Evolutionary conservation across 106 monocot genomes (phyloP).

Genomic region (Chionographis japonica): DNA sequence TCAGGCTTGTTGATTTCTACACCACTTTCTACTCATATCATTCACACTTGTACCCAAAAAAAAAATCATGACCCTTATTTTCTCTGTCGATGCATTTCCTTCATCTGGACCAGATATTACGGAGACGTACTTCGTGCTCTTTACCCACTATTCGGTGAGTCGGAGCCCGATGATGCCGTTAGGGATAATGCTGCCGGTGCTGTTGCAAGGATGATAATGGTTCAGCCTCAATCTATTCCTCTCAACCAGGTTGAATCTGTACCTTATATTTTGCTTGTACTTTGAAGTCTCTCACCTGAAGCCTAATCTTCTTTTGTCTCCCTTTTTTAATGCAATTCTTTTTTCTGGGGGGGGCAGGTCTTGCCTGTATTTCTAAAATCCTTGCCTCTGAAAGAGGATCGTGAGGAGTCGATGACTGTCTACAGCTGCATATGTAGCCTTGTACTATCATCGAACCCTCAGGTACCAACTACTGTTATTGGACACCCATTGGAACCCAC

Average conservation of each 20-base stretch:
- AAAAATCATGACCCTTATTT: background rate
- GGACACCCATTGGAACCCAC: background rate
- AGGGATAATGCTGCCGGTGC: constrained; percentile 98
- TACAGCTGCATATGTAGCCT: constrained; percentile 77
- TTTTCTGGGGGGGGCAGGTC: constrained; percentile 35
- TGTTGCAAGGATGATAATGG: constrained; percentile 95
- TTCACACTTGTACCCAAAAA: too few relatives aligned
- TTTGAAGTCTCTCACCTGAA: background rate
- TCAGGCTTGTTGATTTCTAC: background rate
- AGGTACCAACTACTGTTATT: constrained; percentile 26
- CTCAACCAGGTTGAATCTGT: constrained; percentile 60
- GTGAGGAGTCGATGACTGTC: constrained; percentile 73
- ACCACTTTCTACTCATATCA: too few relatives aligned
- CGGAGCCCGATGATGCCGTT: constrained; percentile 82
- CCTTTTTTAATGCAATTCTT: background rate
- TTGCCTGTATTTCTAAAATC: constrained; percentile 86
- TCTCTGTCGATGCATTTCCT: constrained; percentile 12
- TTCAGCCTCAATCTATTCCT: constrained; percentile 85
- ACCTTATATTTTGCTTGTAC: background rate
- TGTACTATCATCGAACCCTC: constrained; percentile 65
- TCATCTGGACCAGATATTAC: constrained; percentile 58
- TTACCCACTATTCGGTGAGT: constrained; percentile 75
- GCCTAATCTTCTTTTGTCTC: background rate
- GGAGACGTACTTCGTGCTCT: constrained; percentile 80
- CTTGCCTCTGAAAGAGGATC: constrained; percentile 92